These are phyloP conservation scores for Marchantia paleacea DNA, from an alignment of 225 moss, liverwort and hornwort species.

Conservation along the genomic window DNA sequence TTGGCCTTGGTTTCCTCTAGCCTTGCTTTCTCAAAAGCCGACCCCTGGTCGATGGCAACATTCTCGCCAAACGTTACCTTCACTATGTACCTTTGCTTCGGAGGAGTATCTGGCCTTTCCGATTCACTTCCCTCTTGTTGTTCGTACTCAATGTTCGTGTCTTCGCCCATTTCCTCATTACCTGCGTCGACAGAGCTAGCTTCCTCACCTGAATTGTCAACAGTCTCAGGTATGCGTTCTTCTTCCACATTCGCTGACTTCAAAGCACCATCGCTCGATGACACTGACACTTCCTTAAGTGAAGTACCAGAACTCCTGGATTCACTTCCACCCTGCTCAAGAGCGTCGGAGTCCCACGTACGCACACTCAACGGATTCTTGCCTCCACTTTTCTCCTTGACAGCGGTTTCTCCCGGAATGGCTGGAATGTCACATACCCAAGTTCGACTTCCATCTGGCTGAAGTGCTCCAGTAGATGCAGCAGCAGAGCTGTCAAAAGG, in stretches of 20 bases:
- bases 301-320: background rate
- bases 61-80: conserved; percentile 10
- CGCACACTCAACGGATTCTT: no score
- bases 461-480: background rate
- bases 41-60: background rate
- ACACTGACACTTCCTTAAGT: background rate
- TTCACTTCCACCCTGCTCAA: background rate
- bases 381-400: background rate
- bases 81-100: background rate
- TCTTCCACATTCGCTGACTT: background rate
- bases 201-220: background rate
- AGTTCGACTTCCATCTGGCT: background rate
- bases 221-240: background rate
- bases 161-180: background rate
- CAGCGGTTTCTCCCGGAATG: background rate
- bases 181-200: background rate
- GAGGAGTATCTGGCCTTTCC: background rate
- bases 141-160: background rate
- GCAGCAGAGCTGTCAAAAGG: background rate
- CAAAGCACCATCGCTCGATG: background rate
- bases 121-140: background rate
- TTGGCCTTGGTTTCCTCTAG: background rate
- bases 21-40: background rate
- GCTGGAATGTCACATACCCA: no score
- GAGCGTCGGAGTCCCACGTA: background rate